Percentiles rank a stretch among this genome's conserved stretches.
Conservation (phyloP, 2,329 filamentous ascomycete genomes). For the Colletotrichum godetiae region DNA sequence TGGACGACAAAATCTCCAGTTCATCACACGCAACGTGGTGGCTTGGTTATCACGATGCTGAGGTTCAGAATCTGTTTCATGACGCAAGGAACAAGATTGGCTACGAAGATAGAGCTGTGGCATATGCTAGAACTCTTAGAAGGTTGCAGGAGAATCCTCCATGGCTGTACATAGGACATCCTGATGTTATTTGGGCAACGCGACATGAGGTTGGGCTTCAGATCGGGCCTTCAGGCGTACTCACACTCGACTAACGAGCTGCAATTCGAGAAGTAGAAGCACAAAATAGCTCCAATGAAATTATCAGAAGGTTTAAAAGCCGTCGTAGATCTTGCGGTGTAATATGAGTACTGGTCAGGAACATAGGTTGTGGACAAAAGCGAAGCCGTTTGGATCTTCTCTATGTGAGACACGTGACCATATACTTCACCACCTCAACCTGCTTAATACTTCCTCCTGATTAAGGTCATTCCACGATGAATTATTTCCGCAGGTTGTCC, state of each 20-base stretch:
- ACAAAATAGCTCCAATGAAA: not conserved
- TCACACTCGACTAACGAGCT: not conserved
- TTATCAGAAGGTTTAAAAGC: not conserved
- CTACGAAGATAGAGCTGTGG: not conserved
- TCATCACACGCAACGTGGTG: slow-evolving; percentile 14
- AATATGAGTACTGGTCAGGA: not conserved
- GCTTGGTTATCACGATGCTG: slow-evolving; percentile 14
- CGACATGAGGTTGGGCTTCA: not conserved
- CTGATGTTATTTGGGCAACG: slow-evolving; percentile 16
- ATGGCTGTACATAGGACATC: slow-evolving; percentile 16
- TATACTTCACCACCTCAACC: not conserved
- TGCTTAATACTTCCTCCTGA: not conserved
- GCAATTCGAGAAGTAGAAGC: not conserved
- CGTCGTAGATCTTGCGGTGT: not conserved
- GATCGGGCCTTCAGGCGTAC: slow-evolving; percentile 8
- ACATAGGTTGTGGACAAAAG: too few relatives aligned
- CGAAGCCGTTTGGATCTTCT: too few relatives aligned
- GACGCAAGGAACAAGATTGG: not conserved
- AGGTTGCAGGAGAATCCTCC: slow-evolving; percentile 15
- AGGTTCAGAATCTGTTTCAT: not conserved
- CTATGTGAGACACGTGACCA: too few relatives aligned
- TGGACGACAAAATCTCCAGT: slow-evolving; percentile 21
- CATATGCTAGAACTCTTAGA: slow-evolving; percentile 1
- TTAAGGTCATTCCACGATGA: not conserved
- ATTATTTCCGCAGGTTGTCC: not conserved